Base-by-base conservation (phyloP, 768 basidiomycete species). In the Termitomyces sp. region DNA sequence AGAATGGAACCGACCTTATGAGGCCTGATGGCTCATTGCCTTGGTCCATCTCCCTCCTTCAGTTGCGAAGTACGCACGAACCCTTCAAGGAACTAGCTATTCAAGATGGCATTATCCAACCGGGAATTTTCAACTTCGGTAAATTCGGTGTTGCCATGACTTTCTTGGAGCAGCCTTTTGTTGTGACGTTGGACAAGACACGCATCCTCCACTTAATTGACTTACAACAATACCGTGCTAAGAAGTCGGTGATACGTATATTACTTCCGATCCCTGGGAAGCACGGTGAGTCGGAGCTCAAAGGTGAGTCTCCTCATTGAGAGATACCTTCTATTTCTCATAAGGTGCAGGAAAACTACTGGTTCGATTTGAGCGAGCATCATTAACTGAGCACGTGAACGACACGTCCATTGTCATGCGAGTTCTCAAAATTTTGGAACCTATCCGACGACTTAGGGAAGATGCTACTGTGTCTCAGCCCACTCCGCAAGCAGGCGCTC, bases 11-110 rank as follows among this genome's bases (percentile, higher is more conserved):
- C 29, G 7, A 29, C 7, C 29, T 29, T 7, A 29, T 29, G 29
- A 29, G 29, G 7, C 7, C 54, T 2, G 49, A 49, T 17, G 55
- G 56, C 32, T 19, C 12, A 12, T 16, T 61, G 1, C 59, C 64
- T 46, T 65, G 64, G 62, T 35, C 55, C 16, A 44, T 44, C 16
- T 3, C 7, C 17, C 43, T 27, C 16, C 16, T 44, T 17, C 16
- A 17, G 5, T 27, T 44, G 27, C 6, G 1, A 8, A 2, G 1
- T 27, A 1, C 1, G 7, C 25, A 44, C 27, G 16, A 14, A 25
- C 21, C 43, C 17, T 16, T 44, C 7, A 44, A 27, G 25, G 25
- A 27, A 17, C 16, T 44, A 16, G 16, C 23, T 9, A 4, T 12
- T 9, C 43, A 44, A 17, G 43, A 27, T 4, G 3, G 5, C 27